Percentiles rank a stretch among this genome's conserved stretches.
These are phyloP conservation scores for Fusarium tanahbumbuense DNA, from an alignment of 2,329 filamentous ascomycete species.

Conservation along the genomic window DNA sequence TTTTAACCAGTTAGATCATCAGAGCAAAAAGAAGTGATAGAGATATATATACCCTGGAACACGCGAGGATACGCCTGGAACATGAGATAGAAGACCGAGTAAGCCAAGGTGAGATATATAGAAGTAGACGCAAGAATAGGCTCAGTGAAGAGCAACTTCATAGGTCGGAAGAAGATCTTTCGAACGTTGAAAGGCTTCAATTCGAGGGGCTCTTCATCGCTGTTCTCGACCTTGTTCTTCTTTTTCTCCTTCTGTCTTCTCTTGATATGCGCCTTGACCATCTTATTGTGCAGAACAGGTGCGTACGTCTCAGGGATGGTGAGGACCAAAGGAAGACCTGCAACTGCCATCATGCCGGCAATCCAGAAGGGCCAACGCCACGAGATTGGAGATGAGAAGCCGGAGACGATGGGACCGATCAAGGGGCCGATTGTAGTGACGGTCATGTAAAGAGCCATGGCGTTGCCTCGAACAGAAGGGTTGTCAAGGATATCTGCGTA, in stretches of 20 bases:
- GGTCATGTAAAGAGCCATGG: conserved; percentile 52
- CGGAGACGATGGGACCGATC: conserved; percentile 63
- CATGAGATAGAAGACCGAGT: conserved; percentile 64
- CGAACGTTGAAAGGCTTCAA: conserved; percentile 54
- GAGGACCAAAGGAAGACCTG: conserved; percentile 50
- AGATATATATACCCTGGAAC: conserved; percentile 50
- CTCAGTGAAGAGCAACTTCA: conserved; percentile 60
- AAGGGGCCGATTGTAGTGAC: conserved; percentile 53
- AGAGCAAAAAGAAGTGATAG: neutral
- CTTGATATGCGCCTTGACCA: conserved; percentile 60
- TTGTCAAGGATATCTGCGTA: conserved; percentile 51
- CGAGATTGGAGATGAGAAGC: conserved; percentile 60
- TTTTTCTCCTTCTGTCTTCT: conserved; percentile 58
- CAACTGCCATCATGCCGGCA: conserved; percentile 47
- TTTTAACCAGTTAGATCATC: conserved; percentile 16
- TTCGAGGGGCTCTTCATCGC: conserved; percentile 55
- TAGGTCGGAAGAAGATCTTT: conserved; percentile 62
- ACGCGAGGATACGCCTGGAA: conserved; percentile 65
- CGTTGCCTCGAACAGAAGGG: conserved; percentile 48
- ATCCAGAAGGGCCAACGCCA: conserved; percentile 58
- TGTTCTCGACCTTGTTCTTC: conserved; percentile 49
- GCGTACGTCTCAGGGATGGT: conserved; percentile 61
- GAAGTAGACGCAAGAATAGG: conserved; percentile 63
- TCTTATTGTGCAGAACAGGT: conserved; percentile 62
- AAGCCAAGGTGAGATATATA: conserved; percentile 62